phyloP scores from a whole-genome alignment of 495 filamentous ascomycete genomes.

The Jackrogersella multiformis region DNA sequence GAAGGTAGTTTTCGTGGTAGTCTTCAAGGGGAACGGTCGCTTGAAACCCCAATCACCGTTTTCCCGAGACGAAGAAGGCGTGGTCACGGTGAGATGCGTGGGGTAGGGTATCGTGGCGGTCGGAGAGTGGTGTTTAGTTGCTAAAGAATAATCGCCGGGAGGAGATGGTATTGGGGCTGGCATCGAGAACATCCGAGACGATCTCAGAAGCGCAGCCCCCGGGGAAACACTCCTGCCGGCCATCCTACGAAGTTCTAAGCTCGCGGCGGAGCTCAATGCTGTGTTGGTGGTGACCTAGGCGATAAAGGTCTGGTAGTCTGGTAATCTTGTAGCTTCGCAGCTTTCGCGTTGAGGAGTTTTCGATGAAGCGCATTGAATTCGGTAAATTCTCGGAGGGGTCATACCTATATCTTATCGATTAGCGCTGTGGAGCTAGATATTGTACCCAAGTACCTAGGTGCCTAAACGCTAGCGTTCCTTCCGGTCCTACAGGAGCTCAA shows the following conservation, averaged over 20 bases:
- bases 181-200: conserved; percentile 67
- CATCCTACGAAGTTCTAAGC: conserved; percentile 35
- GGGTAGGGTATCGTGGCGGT: conserved; percentile 81
- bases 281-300: conserved; percentile 13
- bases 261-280: conserved; percentile 31
- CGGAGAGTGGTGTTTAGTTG: conserved; percentile 46
- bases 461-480: conserved; percentile 15
- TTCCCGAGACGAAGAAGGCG: conserved; percentile 74
- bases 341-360: conserved; percentile 33
- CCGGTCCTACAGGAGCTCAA: neutral
- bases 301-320: neutral
- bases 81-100: conserved; percentile 85
- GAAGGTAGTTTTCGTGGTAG: conserved; percentile 73
- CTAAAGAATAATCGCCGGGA: conserved; percentile 45
- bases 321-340: conserved; percentile 3
- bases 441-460: conserved; percentile 12
- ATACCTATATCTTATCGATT: conserved; percentile 30
- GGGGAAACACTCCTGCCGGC: conserved; percentile 60
- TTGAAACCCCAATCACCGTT: conserved; percentile 97
- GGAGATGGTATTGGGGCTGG: conserved; percentile 61
- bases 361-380: conserved; percentile 15
- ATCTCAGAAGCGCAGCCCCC: conserved; percentile 66
- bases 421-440: neutral
- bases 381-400: conserved; percentile 28
- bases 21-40: conserved; percentile 77